Base-by-base conservation (phyloP, 257 asterid genomes). In the Solanum commersonii region DNA sequence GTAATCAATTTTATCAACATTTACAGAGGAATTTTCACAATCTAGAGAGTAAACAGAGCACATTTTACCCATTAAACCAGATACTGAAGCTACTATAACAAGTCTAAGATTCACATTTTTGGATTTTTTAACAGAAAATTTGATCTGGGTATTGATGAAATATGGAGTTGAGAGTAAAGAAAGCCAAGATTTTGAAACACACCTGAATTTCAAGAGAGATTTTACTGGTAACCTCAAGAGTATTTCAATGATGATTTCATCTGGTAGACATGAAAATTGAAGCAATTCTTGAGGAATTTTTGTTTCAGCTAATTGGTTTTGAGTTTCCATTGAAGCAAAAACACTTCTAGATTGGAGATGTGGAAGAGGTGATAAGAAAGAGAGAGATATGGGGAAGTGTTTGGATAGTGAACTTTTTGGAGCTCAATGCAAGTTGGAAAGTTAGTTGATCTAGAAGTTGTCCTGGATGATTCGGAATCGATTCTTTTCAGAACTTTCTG, bases 141-240 rank as follows among this genome's bases (percentile, higher is more conserved):
- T 40, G 85, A 91, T 90, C 52, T 92, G 95, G 90, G 89, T 20
- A 52, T 88, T 87, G 87, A 83, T 71, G 88, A 95, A 93, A 10
- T 65, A 86, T 18, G 70, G 77, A 91, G 90, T 88, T 86, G 93
- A 92, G 33, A 95, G 89, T 74, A 92, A 8, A 78, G 88, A 84
- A 40, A 46, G 81, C 97, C 97, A 95, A 63, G 91, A 89, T 87
- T 87, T 95, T 85, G 93, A 92, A 85, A 94, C 95, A 86, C 92
- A 92, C 86, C 68, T 91, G 90, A 92, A 91, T 88, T 42, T 93
- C 87, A 86, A 20, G 86, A 95, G 89, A 68, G 94, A 88, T 90
- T 82, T 88, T 6, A 90, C 93, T 0, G 97, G 94, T 38, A 94
- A 92, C 88, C 94, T 89, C 31, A 87, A 16, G 70, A 94, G 93